Base-by-base conservation (phyloP, 495 filamentous ascomycete species). In the Beverwykella pulmonaria region DNA sequence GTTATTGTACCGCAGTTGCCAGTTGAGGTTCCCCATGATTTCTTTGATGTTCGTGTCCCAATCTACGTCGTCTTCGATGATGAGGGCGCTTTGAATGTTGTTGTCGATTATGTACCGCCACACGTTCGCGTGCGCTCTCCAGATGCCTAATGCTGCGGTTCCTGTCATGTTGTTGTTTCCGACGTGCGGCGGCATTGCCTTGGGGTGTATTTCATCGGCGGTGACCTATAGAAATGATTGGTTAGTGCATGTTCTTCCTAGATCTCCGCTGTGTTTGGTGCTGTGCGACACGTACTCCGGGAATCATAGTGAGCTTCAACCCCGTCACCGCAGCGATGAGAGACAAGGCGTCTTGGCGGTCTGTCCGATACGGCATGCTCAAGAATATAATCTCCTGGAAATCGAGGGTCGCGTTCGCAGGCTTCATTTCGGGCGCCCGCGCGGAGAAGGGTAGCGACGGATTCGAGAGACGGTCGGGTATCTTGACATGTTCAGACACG, bases 51-150 rank as follows among this genome's bases (percentile, higher is more conserved):
- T 75, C 36, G 80, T 75, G 63, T 82, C 80, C 77, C 77, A 82
- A 62, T 82, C 80, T 54, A 78, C 75, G 56, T 82, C 80, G 65
- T 81, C 80, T 72, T 82, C 80, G 59, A 82, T 73, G 22, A 82
- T 75, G 15, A 82, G 73, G 3, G 78, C 80, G n/a, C 76, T 71
- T 30, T 74, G 68, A 27, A 79, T 70, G 44, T 77, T 73, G n/a
- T 78, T 77, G 41, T 78, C 72, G 30, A 82, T 72, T 7, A 73
- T 74, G 49, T 72, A 70, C 63, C 50, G 63, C 48, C 74, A 73
- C 60, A 76, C 73, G 59, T 78, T 77, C 64, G 76, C 74, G 63
- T 79, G 76, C 9, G 75, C 74, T 30, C 77, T 64, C 77, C 76
- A 79, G 57, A 73, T 71, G n/a, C 77, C 77, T 32, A 79, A 49